Conservation (phyloP, 306 rosid species). For the Vigna mungo region DNA sequence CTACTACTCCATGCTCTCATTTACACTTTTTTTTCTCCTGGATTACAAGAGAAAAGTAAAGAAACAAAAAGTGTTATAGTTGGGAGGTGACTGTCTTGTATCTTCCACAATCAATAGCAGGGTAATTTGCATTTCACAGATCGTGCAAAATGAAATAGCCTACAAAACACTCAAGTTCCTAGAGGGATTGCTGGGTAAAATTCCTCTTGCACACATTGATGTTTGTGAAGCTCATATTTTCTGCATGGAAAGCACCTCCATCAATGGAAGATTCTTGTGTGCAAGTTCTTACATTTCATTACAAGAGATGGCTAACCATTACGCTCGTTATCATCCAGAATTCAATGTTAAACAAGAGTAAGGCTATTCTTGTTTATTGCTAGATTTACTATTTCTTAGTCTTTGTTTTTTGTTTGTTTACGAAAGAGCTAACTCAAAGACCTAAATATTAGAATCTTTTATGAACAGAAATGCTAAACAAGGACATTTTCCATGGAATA, state of each 20-base stretch:
- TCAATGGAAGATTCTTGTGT: conserved; percentile 57
- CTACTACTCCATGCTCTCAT: too few species aligned
- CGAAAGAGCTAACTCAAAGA: background rate
- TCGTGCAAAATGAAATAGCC: background rate
- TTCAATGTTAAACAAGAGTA: conserved; percentile 57
- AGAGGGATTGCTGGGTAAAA: conserved; percentile 35
- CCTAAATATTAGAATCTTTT: background rate
- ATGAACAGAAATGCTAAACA: background rate
- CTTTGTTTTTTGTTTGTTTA: background rate
- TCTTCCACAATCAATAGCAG: background rate
- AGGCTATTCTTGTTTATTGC: background rate
- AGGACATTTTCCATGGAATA: background rate
- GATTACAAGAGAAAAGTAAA: too few species aligned
- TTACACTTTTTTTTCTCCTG: too few species aligned
- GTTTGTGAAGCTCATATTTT: conserved; percentile 61
- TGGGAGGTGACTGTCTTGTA: conserved; percentile 56
- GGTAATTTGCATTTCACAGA: conserved; percentile 31
- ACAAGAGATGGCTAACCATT: conserved; percentile 54
- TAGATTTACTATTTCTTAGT: background rate
- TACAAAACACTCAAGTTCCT: background rate
- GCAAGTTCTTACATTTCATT: conserved; percentile 54
- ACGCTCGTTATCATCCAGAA: conserved; percentile 45
- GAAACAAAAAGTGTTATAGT: too few species aligned
- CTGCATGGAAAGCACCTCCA: conserved; percentile 56
- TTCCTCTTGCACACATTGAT: conserved; percentile 58